Base-by-base conservation (phyloP, 805 yeast species). In the Grigorovia jiainica region DNA sequence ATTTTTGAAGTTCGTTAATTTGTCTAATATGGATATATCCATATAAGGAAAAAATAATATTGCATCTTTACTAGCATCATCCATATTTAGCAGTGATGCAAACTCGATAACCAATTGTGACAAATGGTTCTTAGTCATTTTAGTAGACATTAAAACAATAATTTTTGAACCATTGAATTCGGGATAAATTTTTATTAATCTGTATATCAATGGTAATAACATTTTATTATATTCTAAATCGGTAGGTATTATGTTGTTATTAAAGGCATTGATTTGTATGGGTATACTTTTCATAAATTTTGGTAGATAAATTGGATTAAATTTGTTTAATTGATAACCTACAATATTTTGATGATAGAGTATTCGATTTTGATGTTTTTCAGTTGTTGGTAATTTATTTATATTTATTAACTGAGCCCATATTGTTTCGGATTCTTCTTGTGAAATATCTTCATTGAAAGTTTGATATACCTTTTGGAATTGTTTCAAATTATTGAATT, bases 21-120 rank as follows among this genome's bases (percentile, higher is more conserved):
- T 47, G 44, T 75, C 78, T 35, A 78, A 61, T 45, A 76, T 71
- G 2, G 80, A 74, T 1, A 79, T 72, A 47, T 81, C 87, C 34
- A 78, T 63, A 24, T 77, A 70, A 2, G 87, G 87, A 49, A 75
- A 72, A 46, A 60, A 67, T 53, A 63, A 58, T 51, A 60, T 64
- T 16, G 20, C 13, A 1, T 16, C 31, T 61, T 30, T 71, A 66
- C 40, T 65, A 7, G 15, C 9, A 7, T 55, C 72, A 57, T 47
- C 39, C 10, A 45, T 43, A 6, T 46, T 46, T 33, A 59, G 63
- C 42, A 40, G 65, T 52, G 53, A 72, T 43, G 63, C 71, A 42
- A 45, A 61, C 34, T 60, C 63, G 55, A 64, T 58, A 63, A 59
- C 66, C 61, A 51, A 74, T 60, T 63, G 68, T 44, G 49, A 71